Base-by-base conservation (phyloP, 306 rosid species). In the Ormosia semicastrata region DNA sequence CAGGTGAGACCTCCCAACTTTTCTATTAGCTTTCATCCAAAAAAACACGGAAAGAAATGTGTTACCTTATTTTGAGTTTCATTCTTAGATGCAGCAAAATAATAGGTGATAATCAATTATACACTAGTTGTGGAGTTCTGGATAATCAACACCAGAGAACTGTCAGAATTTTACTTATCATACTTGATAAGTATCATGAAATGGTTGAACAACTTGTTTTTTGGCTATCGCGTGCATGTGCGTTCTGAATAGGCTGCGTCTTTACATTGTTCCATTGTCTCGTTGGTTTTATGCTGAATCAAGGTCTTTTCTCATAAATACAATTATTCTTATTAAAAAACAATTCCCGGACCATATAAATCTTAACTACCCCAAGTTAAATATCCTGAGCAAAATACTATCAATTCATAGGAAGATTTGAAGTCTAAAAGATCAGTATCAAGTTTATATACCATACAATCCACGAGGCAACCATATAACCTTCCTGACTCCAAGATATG, bases 381-480 rank as follows among this genome's bases (percentile, higher is more conserved):
- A 82, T 39, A 75, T 60, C 50, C 59, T 5, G n/a, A 34, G 76
- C 46, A 62, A 79, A 72, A 53, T 73, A 37, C 7, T 41, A 56
- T 37, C 58, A 54, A 62, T 60, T 66, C 43, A 81, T 67, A 40
- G 30, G 59, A 30, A 74, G 46, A 17, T 37, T 84, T 67, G 32
- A 15, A 40, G 47, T 63, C 8, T 54, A 73, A 44, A 52, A 53
- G 57, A 68, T 66, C 73, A 33, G n/a, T 11, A 78, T 75, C 73
- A 66, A 77, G 57, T 83, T 68, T 75, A 66, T 34, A 29, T 93
- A 95, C 99, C 96, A 13, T 88, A 91, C 57, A 95, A 82, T 78
- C 99, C 98, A 81, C 81, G 92, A 85, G 97, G 96, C 87, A 95
- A 86, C 98, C 99, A 95, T 83, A 95, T 90, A 79, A 93, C 53